Conservation (phyloP, 164 flowering plant species). For the Macadamia tetraphylla region DNA sequence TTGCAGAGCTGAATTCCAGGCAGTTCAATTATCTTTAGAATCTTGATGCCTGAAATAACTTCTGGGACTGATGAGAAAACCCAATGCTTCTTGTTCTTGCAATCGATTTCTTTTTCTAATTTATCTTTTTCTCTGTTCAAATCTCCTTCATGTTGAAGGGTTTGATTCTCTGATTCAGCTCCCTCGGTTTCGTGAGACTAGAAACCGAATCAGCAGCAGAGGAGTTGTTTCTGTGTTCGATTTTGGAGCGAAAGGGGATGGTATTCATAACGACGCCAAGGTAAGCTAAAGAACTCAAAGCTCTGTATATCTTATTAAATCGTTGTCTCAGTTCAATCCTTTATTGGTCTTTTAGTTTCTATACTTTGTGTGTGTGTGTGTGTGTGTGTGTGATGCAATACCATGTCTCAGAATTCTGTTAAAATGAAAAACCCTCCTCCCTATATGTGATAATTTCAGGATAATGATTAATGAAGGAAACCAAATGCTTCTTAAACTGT, state of each 20-base stretch:
- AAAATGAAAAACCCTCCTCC: neutral
- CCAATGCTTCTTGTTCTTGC: neutral
- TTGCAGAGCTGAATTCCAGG: too few relatives aligned
- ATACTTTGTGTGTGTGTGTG: too few relatives aligned
- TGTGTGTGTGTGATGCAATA: neutral
- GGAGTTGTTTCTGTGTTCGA: slow-evolving; percentile 36
- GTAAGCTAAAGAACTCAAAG: slow-evolving; percentile 19
- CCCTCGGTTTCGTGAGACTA: slow-evolving; percentile 24
- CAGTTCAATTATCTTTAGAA: too few relatives aligned
- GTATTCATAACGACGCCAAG: slow-evolving; percentile 47
- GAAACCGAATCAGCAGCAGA: slow-evolving; percentile 18
- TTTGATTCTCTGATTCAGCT: slow-evolving; percentile 41
- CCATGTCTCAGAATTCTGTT: neutral
- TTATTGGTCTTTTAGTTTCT: neutral
- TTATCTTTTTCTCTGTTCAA: slow-evolving; percentile 5
- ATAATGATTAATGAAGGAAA: too few relatives aligned
- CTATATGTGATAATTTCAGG: neutral
- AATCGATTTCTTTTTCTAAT: neutral
- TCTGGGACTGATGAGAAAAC: neutral
- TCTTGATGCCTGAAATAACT: too few relatives aligned
- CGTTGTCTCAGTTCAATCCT: neutral
- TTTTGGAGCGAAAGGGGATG: slow-evolving; percentile 75
- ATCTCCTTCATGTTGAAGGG: slow-evolving; percentile 10
- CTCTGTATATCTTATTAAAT: neutral
- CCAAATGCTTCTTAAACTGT: too few relatives aligned